Evolutionary conservation across 805 yeast species (phyloP), one percentile per base, ranked within the genome.

Genomic region (Cyberlindnera maritima): DNA sequence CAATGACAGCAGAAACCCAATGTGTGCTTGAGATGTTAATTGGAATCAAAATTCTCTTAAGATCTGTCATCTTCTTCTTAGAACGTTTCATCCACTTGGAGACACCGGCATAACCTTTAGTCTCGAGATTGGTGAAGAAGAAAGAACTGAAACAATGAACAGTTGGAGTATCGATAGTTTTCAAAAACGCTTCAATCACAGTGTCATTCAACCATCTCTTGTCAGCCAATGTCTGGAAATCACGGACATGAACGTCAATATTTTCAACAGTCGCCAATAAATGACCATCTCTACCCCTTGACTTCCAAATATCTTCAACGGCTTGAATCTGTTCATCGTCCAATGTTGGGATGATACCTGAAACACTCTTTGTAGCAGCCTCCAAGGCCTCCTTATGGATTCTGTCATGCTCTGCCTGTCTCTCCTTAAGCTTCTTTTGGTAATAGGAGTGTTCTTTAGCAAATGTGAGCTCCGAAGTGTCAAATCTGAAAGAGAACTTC

Each of bases 151-250:
- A 94, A 2, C 84, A 81, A 58, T 81, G 88, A 1, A 79, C 69
- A 23, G 67, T 62, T 2, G 59, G 56, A 2, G 54, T 54, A 17
- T 65, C 67, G 19, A 69, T 51, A 2, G 63, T 56, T 40, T 68
- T 68, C 58, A 91, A 70, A 62, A 85, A 92, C 56, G 82, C 84
- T 60, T 94, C 98, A 48, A 94, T 91, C 4, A 94, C 76, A 37
- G 83, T 87, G 65, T 94, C 99, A 62, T 94, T 94, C 26, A 94
- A 74, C 99, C 99, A 94, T 34, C 75, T 67, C 5, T 84, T 73
- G 44, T 84, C 86, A 9, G 75, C 67, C 29, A 94, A 69, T 0
- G 97, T 89, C 38, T 75, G 72, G 46, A 92, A 64, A 62, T 94
- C 99, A 29, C 78, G 67, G 0, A 77, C 76, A 4, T 68, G 67